Evolutionary conservation across 1,284 basidiomycete genomes (phyloP).

Genomic region (Fomitopsis schrenkii): DNA sequence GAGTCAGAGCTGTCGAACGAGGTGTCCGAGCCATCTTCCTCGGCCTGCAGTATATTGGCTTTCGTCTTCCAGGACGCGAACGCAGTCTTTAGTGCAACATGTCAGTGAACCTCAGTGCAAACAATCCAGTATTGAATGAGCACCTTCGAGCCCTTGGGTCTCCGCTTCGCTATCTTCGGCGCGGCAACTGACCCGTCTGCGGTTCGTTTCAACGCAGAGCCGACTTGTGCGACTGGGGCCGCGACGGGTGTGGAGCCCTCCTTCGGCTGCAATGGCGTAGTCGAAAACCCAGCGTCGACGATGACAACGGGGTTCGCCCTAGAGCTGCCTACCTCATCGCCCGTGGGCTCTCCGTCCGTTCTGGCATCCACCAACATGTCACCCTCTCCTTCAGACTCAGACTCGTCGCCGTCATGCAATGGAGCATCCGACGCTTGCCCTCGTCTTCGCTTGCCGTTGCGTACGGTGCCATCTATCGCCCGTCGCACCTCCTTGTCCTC

Average conservation of each 20-base stretch:
- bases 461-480: conserved; percentile 38
- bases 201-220: conserved; percentile 56
- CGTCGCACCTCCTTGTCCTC: conserved; percentile 61
- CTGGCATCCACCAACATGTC: conserved; percentile 8
- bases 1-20: conserved; percentile 80
- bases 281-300: conserved; percentile 26
- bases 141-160: conserved; percentile 40
- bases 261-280: conserved; percentile 6
- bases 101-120: background rate
- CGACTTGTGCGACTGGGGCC: conserved; percentile 31
- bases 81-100: background rate
- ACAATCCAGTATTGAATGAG: background rate
- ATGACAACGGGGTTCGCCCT: conserved; percentile 25
- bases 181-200: conserved; percentile 49
- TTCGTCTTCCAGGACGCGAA: conserved; percentile 26
- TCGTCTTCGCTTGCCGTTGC: conserved; percentile 39
- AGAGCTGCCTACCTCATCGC: conserved; percentile 14
- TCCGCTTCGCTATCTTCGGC: conserved; percentile 43
- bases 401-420: conserved; percentile 31
- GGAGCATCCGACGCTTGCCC: conserved; percentile 23
- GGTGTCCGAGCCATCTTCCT: conserved; percentile 44
- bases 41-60: conserved; percentile 7
- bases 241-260: background rate
- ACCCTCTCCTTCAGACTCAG: conserved; percentile 9
- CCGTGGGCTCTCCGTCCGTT: conserved; percentile 1